Evolutionary conservation across 202 grass and related monocot genomes (phyloP).

Genomic region (Setaria italica): DNA sequence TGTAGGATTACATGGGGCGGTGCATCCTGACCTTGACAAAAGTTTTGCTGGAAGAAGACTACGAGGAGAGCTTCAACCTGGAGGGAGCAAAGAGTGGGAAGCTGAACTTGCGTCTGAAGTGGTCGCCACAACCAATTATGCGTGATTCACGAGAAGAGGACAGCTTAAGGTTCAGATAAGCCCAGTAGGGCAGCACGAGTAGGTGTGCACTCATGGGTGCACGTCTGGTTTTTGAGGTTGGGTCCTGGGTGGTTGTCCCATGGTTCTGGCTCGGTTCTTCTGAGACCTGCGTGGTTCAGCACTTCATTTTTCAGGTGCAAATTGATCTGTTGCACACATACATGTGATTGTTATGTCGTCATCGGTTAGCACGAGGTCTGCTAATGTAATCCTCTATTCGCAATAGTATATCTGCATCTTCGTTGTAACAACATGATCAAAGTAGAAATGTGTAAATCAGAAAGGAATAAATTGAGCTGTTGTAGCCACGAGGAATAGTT

Average conservation of each 20-base stretch:
- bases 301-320: slow-evolving; percentile 35
- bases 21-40: slow-evolving; percentile 90
- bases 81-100: slow-evolving; percentile 84
- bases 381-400: not conserved
- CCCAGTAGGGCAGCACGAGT: not conserved
- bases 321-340: slow-evolving; percentile 31
- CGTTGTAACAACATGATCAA: slow-evolving; percentile 20
- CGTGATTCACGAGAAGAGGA: slow-evolving; percentile 50
- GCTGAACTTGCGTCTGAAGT: slow-evolving; percentile 89
- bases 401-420: not conserved
- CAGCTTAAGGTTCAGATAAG: slow-evolving; percentile 33
- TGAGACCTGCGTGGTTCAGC: slow-evolving; percentile 20
- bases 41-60: slow-evolving; percentile 85
- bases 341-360: not conserved
- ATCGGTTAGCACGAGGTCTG: slow-evolving; percentile 8
- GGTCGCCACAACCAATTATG: slow-evolving; percentile 73
- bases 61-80: slow-evolving; percentile 69
- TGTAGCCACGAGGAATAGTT: not conserved
- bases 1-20: slow-evolving; percentile 85
- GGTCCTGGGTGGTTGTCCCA: not conserved
- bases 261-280: slow-evolving; percentile 20
- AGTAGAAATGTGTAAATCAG: slow-evolving; percentile 31
- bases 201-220: slow-evolving; percentile 8
- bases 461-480: slow-evolving; percentile 9
- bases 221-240: slow-evolving; percentile 14